Evolutionary conservation across 345 rosid species (phyloP), one percentile per base, ranked within the genome.

Genomic region (Ceriops zippeliana): DNA sequence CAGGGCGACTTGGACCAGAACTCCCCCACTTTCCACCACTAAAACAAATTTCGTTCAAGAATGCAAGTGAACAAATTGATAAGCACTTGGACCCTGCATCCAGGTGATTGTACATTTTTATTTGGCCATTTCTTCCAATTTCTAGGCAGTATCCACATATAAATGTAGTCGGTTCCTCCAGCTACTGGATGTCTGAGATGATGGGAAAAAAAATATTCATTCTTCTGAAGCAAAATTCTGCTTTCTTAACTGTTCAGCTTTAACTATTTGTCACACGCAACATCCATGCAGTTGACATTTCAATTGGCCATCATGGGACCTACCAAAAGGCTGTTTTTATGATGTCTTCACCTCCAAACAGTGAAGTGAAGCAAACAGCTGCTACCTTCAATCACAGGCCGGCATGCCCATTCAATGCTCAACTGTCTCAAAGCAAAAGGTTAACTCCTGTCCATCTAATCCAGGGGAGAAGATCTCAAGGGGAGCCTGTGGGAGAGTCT

Each of bases 401-500:
- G 72, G 69, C 27, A 56, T 62, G 38, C 13, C 13, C 53, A 46
- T 61, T 61, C 66, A 53, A 53, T 58, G 62, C 73, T 56, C 61
- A n/a, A 38, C 27, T 26, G 31, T 54, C 60, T 32, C 11, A 30
- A 31, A 64, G 7, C 28, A 68, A 75, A 28, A 21, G 54, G 17
- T 35, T 47, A 73, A 42, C 74, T 54, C 35, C 59, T 54, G 27
- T 58, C 63, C 31, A 10, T 30, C 66, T 22, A 66, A 21, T 19
- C 53, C 9, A 20, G 0, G n/a, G 9, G 47, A 1, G 56, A 54
- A 13, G 22, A 71, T 26, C 62, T 78, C 79, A 86, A 21, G 70
- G 78, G 49, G 91, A 81, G 58, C 62, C 52, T 13, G 38, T 64
- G 26, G 81, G 32, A 6, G 82, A 76, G 15, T 72, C 53, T 28